Conservation (phyloP, 1,284 basidiomycete species). For the Cryptococcus sp. region DNA sequence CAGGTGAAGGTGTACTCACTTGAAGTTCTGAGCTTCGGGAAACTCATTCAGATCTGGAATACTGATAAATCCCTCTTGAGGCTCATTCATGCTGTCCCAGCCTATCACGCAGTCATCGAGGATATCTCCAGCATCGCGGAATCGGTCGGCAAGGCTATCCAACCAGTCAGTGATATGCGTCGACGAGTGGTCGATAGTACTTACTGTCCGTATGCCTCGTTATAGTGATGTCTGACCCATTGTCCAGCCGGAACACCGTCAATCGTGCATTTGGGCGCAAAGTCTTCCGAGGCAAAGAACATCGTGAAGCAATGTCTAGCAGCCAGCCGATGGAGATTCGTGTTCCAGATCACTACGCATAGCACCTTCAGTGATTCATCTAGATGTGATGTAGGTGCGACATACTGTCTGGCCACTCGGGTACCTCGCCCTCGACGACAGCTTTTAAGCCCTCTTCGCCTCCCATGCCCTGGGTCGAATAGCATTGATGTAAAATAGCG, state of each 20-base stretch:
- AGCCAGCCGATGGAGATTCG: constrained; percentile 37
- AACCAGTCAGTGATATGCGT: not conserved
- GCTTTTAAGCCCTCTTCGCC: constrained; percentile 28
- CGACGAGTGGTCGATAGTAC: constrained; percentile 1
- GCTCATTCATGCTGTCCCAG: constrained; percentile 97
- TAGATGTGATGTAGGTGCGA: not conserved
- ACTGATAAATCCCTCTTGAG: constrained; percentile 81
- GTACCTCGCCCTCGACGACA: constrained; percentile 19
- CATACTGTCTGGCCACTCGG: constrained; percentile 38
- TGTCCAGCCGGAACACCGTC: constrained; percentile 27
- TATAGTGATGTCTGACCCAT: constrained; percentile 21
- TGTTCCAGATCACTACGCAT: constrained; percentile 43
- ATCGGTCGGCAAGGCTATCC: constrained; percentile 31
- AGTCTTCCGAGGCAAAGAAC: constrained; percentile 35
- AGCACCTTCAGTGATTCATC: not conserved
- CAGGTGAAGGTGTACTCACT: constrained; percentile 26
- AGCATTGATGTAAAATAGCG: constrained; percentile 31
- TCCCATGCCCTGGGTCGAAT: constrained; percentile 24
- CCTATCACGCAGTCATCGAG: constrained; percentile 60
- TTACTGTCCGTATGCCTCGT: constrained; percentile 38
- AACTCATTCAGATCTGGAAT: constrained; percentile 68
- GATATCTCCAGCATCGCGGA: constrained; percentile 54
- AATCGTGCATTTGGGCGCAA: constrained; percentile 41
- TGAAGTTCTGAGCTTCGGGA: constrained; percentile 55
- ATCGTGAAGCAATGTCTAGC: constrained; percentile 41